phyloP scores from a whole-genome alignment of 352 stramenopile genomes.

The Phytopythium helicoides region DNA sequence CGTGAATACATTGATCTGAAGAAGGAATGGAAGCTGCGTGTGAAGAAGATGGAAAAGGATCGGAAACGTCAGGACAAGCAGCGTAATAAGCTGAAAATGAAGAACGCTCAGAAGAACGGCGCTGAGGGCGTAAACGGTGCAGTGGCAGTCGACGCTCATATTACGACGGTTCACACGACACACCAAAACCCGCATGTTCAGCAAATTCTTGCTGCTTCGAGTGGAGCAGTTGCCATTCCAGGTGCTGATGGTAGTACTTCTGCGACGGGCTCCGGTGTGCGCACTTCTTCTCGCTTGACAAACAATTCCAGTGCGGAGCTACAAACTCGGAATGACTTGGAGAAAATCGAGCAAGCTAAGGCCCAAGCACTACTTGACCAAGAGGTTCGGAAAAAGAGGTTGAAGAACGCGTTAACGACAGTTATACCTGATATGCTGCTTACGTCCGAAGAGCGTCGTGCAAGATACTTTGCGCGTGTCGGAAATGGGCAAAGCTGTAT shows the following conservation, averaged over 20 bases:
- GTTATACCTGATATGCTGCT: slow-evolving; percentile 87
- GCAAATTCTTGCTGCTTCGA: slow-evolving; percentile 34
- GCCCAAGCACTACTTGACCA: slow-evolving; percentile 73
- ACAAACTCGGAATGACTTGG: slow-evolving; percentile 66
- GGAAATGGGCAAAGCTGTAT: slow-evolving; percentile 64
- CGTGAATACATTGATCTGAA: slow-evolving; percentile 82
- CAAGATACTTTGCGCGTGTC: slow-evolving; percentile 49
- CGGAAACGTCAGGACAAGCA: slow-evolving; percentile 84
- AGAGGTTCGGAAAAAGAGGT: slow-evolving; percentile 75
- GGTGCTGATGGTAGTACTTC: slow-evolving; percentile 6
- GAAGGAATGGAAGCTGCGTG: slow-evolving; percentile 75
- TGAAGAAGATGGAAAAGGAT: slow-evolving; percentile 88
- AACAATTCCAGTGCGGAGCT: slow-evolving; percentile 84
- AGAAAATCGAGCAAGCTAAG: slow-evolving; percentile 82
- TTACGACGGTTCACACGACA: slow-evolving; percentile 29
- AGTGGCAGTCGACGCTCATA: slow-evolving; percentile 3
- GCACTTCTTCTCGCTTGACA: slow-evolving; percentile 77
- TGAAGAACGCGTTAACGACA: slow-evolving; percentile 82
- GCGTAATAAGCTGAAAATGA: slow-evolving; percentile 69
- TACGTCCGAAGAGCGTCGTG: slow-evolving; percentile 44
- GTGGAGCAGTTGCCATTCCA: slow-evolving; percentile 21
- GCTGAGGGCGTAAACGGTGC: slow-evolving; percentile 17
- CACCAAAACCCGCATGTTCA: slow-evolving; percentile 39
- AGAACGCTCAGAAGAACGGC: slow-evolving; percentile 36
- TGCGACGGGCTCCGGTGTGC: slow-evolving; percentile 37